These are phyloP conservation scores for Neurospora terricola DNA, from an alignment of 495 filamentous ascomycete genomes.

Conservation along the genomic window DNA sequence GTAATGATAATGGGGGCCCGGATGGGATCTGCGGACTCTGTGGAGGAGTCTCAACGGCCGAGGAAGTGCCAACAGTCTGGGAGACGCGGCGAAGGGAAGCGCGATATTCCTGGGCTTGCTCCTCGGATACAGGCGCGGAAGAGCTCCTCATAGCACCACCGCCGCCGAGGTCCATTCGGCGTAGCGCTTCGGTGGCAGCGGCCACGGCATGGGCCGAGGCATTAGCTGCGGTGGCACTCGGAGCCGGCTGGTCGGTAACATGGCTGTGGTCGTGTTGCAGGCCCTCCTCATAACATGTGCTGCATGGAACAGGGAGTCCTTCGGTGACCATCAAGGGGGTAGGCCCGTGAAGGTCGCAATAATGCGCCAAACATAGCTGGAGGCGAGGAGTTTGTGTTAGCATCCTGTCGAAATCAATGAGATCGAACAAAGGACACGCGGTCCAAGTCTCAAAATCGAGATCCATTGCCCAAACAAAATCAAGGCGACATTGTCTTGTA, in stretches of 20 bases:
- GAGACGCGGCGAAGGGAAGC: conserved; percentile 27
- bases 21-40: conserved; percentile 45
- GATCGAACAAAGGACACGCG: neutral
- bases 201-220: conserved; percentile 21
- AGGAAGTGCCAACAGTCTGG: conserved; percentile 14
- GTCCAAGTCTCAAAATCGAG: neutral
- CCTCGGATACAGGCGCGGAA: conserved; percentile 28
- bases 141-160: conserved; percentile 25
- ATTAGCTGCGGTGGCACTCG: conserved; percentile 18
- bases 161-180: conserved; percentile 29
- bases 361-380: conserved; percentile 90
- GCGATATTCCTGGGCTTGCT: conserved; percentile 32
- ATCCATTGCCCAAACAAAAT: neutral
- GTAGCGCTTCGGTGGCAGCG: conserved; percentile 29
- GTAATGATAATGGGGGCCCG: conserved; percentile 15
- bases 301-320: conserved; percentile 67
- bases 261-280: conserved; percentile 1
- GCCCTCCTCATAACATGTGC: conserved; percentile 55
- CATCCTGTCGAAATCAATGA: neutral
- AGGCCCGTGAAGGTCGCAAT: conserved; percentile 91
- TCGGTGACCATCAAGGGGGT: conserved; percentile 94
- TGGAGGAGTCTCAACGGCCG: conserved; percentile 50
- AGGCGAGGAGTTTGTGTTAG: conserved; percentile 31
- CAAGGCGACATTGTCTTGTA: neutral
- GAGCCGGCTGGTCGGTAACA: conserved; percentile 21